Evolutionary conservation across 2,329 filamentous ascomycete genomes (phyloP), one percentile per base, ranked within the genome.

Genomic region (Xylaria sp.): DNA sequence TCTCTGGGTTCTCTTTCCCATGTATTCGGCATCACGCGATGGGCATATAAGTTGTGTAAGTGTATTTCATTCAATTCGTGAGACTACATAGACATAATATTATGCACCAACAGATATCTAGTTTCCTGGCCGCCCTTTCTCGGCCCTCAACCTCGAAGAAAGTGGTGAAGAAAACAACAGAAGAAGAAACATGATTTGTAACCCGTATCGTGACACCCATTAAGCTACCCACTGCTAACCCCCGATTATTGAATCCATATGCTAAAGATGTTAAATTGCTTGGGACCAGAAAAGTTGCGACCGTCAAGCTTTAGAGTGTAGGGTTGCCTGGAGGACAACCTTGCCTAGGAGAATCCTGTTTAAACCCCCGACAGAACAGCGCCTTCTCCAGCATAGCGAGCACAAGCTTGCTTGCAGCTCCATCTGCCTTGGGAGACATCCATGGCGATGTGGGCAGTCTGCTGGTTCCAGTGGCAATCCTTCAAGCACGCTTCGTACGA

Each of bases 401-500:
- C 55, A 20, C 68, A 72, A 2, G 28, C 41, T 5, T 44, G 12
- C 60, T 65, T 28, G 57, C 70, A 71, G 18, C 13, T 18, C 2
- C 15, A 9, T 9, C 25, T 23, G 37, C 68, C 63, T 12, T 64
- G 57, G 9, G 41, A 41, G 18, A 66, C 34, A 1, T 56, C 46
- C 10, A 60, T 23, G 39, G 28, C 62, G 41, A 69, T 55, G 20
- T 65, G 39, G 1, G 59, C 52, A 3, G 18, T 32, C 54, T 72
- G 68, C 3, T 2, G 51, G 15, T 25, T 46, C 12, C 25, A n/a
- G 18, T 15, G 6, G 48, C 70, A 69, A 1, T 52, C 51, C 6
- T 28, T 20, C 44, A 73, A 10, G 56, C 71, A 73, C 8, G 39
- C 34, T 13, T 72, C 62, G 44, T 63, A 72, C 13, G 62, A 41